Evolutionary conservation across 805 yeast genomes (phyloP), one percentile per base, ranked within the genome.

Genomic region (Metschnikowia drakensbergensis): DNA sequence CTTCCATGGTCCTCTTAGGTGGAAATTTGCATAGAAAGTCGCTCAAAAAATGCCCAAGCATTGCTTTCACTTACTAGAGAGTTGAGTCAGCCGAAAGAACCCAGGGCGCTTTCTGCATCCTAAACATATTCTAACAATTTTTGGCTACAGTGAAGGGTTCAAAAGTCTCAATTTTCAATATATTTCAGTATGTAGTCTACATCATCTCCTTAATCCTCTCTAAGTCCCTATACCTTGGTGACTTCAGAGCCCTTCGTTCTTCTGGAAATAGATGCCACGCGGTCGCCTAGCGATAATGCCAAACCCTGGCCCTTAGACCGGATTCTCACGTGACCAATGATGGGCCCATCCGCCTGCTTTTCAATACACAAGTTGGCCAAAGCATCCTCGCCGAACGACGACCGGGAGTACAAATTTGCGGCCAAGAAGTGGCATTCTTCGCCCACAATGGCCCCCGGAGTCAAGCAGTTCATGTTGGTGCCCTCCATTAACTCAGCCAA

Each of bases 231-330:
- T 32, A 52, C 56, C 44, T 43, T 54, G 30, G 37, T 43, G 30
- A 57, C 54, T 6, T 31, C 45, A 7, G 61, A 57, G 10, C 55
- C 58, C 51, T 67, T 67, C 31, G 63, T 49, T 49, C 64, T 70
- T 48, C 86, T 80, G 40, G 92, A 86, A 65, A 89, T 81, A 47
- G 88, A 76, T 46, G 97, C 96, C 47, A 92, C 94, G 60, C 90
- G 81, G 62, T 94, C 98, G 54, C 99, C 99, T 58, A 95, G 75
- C 2, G 96, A 84, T 54, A 95, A 74, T 6, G 99, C 99, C 55
- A 95, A 77, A 4, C 99, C 99, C 75, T 95, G 98, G 23, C 97
- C 96, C 79, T 92, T 91, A 13, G 97, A 86, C 71, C 99, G 83
- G 61, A 94, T 91, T 71, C 99, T 83, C 40, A 91, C 96, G 63